A percentile compares a stretch with the other conserved stretches of the same genome.
Evolutionary conservation across 2,329 filamentous ascomycete species (phyloP).

Genomic region (Lachnellula arida): DNA sequence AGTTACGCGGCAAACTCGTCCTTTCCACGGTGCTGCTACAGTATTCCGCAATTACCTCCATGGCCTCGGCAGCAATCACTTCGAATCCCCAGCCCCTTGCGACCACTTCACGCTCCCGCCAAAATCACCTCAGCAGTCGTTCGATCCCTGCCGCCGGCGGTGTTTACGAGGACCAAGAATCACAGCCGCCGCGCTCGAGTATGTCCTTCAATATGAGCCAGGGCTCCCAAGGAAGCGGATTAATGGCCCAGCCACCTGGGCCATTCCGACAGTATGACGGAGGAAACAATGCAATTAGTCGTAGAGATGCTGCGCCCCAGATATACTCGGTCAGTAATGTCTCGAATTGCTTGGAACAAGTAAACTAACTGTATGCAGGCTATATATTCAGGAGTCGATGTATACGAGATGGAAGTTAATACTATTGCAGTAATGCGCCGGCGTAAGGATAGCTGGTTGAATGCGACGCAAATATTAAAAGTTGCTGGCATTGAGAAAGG

Average conservation of each 20-base stretch:
- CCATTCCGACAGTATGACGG: constrained; percentile 28
- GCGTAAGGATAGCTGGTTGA: constrained; percentile 91
- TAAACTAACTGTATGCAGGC: constrained; percentile 46
- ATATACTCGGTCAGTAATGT: constrained; percentile 55
- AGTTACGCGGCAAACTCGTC: background rate
- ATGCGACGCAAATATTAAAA: constrained; percentile 97
- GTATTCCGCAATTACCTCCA: constrained; percentile 9
- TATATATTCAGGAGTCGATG: constrained; percentile 90
- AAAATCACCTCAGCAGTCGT: constrained; percentile 24
- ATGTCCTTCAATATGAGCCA: constrained; percentile 35
- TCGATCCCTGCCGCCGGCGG: constrained; percentile 18
- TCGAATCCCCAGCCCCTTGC: constrained; percentile 27
- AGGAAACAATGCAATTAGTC: constrained; percentile 19
- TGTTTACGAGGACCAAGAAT: constrained; percentile 23
- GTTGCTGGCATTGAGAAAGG: constrained; percentile 97
- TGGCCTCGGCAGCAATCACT: constrained; percentile 26
- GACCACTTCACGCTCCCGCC: constrained; percentile 26
- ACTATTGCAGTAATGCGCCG: constrained; percentile 92
- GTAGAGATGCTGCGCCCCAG: constrained; percentile 38
- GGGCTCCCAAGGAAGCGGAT: constrained; percentile 28
- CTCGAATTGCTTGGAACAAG: background rate
- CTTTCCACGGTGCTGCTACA: background rate
- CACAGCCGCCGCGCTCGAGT: constrained; percentile 12
- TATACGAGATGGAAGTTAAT: constrained; percentile 99
- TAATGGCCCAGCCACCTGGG: constrained; percentile 32